phyloP scores from a whole-genome alignment of 2,329 filamentous ascomycete species.

The Diaporthe sp. region DNA sequence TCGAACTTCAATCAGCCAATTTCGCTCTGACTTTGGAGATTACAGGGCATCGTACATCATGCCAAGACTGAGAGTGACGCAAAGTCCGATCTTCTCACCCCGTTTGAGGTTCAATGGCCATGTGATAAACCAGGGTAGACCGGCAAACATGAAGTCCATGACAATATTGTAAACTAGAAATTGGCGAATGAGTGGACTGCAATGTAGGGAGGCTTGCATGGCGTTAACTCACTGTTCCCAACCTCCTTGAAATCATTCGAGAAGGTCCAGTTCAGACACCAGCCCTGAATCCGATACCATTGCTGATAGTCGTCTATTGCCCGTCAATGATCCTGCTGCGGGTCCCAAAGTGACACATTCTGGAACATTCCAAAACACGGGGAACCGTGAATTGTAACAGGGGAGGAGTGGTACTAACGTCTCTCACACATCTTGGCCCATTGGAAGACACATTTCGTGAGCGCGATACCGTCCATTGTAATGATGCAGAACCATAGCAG shows the following conservation, averaged over 20 bases:
- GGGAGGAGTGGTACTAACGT: too few relatives aligned
- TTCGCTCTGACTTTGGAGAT: neutral
- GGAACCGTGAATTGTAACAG: too few relatives aligned
- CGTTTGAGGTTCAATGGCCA: conserved; percentile 61
- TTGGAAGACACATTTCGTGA: conserved; percentile 61
- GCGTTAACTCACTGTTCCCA: conserved; percentile 58
- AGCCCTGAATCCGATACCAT: conserved; percentile 59
- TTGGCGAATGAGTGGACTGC: neutral
- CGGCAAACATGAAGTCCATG: conserved; percentile 65
- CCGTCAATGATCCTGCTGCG: too few relatives aligned
- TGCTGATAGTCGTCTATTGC: conserved; percentile 58
- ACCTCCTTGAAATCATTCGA: conserved; percentile 61
- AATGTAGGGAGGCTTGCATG: too few relatives aligned
- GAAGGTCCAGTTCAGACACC: conserved; percentile 55
- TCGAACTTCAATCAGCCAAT: neutral
- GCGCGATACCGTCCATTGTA: conserved; percentile 62
- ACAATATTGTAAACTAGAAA: conserved; percentile 63
- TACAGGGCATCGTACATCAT: conserved; percentile 50
- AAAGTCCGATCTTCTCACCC: conserved; percentile 63
- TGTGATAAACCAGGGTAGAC: conserved; percentile 63
- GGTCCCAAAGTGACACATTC: too few relatives aligned
- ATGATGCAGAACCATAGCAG: conserved; percentile 63
- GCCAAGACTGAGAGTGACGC: conserved; percentile 63
- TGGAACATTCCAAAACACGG: too few relatives aligned
- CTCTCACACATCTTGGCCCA: conserved; percentile 62